Conservation (phyloP, 2,329 filamentous ascomycete genomes). For the Colletotrichum lindemuthianum region DNA sequence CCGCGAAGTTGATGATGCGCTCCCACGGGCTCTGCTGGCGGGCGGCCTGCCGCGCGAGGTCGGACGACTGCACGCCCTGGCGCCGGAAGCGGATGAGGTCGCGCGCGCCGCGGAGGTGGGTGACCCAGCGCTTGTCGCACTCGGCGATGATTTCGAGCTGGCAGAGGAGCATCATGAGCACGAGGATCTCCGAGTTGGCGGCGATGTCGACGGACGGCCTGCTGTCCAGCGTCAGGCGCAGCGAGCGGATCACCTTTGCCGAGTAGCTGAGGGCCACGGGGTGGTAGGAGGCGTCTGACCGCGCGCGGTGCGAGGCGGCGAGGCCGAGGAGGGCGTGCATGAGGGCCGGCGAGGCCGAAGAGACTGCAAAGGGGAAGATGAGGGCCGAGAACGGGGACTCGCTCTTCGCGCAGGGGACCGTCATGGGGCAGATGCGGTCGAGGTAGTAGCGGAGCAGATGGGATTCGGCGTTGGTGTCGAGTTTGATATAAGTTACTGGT, state of each 20-base stretch:
- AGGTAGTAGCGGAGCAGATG: conserved; percentile 35
- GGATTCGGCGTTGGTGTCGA: conserved; percentile 19
- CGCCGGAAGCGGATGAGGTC: conserved; percentile 51
- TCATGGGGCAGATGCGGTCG: conserved; percentile 34
- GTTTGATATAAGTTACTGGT: conserved; percentile 24
- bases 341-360: conserved; percentile 34
- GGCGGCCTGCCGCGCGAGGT: conserved; percentile 2
- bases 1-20: conserved; percentile 40
- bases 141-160: conserved; percentile 40
- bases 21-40: conserved; percentile 36
- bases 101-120: conserved; percentile 54
- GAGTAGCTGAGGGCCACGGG: conserved; percentile 32
- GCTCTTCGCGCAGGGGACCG: conserved; percentile 26
- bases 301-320: conserved; percentile 33
- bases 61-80: conserved; percentile 33
- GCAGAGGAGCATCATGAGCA: conserved; percentile 36
- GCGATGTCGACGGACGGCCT: conserved; percentile 26
- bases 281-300: conserved; percentile 25
- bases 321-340: conserved; percentile 35
- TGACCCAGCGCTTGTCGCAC: conserved; percentile 54
- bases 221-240: conserved; percentile 24
- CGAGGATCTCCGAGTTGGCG: conserved; percentile 32
- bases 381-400: conserved; percentile 34
- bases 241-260: conserved; percentile 33
- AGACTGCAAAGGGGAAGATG: conserved; percentile 34